Base-by-base conservation (phyloP, 305 asterid genomes). In the Solanum hybrid region DNA sequence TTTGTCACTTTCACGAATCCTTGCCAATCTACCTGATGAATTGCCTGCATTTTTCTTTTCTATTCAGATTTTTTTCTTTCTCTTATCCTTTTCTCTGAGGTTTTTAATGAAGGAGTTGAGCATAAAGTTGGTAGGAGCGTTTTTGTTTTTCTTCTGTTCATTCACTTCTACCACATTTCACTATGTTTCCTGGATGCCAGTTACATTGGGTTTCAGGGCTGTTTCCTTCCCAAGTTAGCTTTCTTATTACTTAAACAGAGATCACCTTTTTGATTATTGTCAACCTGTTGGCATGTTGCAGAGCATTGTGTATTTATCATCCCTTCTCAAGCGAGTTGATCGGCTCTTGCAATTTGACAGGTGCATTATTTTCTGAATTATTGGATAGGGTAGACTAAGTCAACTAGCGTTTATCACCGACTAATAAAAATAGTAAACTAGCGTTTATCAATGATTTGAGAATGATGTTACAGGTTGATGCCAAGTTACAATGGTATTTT, bases 311-410 rank as follows among this genome's bases (percentile, higher is more conserved):
- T 93, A 90, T 93, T 93, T 98, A 90, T 94, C 99, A 28, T 94
- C 99, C 90, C 98, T 98, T 92, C 96, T 98, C 92, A 98, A 98
- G 97, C 98, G 98, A 89, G 95, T 98, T 40, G 99, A 98, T 90
- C 96, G 98, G 83, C 98, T 97, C 86, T 71, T 98, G 93, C 99
- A 98, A 91, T 98, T 98, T 90, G 99, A 98, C 95, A 96, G 99
- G 99, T 98, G 88, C 86, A 26, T 46, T 80, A 82, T 89, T 34
- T 91, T 77, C 39, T 88, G 88, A 89, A 37, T 80, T 87, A 34
- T 91, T 90, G 42, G 74, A 81, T 82, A 34, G 35, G 71, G 86
- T 83, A 57, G 37, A 64, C 28, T 22, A 69, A 36, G 12, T 71
- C 75, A 57, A 86, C 79, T 40, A 74, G 36, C 89, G 85, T 90